A percentile compares a stretch with the other conserved stretches of the same genome.
phyloP scores from a whole-genome alignment of 805 yeast genomes.

The Wickerhamiella galacta region DNA sequence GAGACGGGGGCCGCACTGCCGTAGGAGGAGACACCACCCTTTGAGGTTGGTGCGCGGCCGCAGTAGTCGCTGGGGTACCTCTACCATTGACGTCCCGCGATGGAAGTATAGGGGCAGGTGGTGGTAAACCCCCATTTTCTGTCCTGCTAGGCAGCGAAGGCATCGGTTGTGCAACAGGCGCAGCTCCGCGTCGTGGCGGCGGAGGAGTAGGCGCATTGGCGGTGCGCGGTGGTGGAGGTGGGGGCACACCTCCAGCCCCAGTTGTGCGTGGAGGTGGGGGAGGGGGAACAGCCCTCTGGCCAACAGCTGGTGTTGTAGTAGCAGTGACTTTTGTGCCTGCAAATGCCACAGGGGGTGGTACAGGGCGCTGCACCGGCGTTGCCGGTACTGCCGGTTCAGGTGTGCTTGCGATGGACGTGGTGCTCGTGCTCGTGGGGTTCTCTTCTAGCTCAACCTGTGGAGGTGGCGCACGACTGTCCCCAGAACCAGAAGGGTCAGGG shows the following conservation, averaged over 20 bases:
- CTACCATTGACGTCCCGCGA: constrained; percentile 3
- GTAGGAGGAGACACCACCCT: too few species aligned
- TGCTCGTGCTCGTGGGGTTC: not conserved
- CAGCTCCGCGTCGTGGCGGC: constrained; percentile 5
- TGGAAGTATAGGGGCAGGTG: constrained; percentile 13
- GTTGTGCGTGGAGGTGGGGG: constrained; percentile 3
- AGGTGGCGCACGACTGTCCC: not conserved
- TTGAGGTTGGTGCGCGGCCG: constrained; percentile 5
- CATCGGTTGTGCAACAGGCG: constrained; percentile 3
- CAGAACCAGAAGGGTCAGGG: constrained; percentile 20
- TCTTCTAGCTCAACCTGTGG: not conserved
- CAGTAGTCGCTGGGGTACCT: constrained; percentile 6
- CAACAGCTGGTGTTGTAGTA: not conserved
- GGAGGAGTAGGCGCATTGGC: constrained; percentile 3
- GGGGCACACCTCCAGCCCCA: not conserved
- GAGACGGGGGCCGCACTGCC: too few species aligned
- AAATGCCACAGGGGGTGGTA: not conserved
- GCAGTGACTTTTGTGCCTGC: not conserved
- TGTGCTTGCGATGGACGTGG: constrained; percentile 2
- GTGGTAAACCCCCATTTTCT: constrained; percentile 2
- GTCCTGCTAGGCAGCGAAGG: constrained; percentile 3
- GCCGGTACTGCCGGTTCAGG: not conserved
- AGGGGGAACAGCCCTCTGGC: constrained; percentile 1
- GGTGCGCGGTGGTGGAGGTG: constrained; percentile 6
- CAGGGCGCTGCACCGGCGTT: not conserved